Base-by-base conservation (phyloP, 2,329 filamentous ascomycete species). In the Diaporthe batatas region DNA sequence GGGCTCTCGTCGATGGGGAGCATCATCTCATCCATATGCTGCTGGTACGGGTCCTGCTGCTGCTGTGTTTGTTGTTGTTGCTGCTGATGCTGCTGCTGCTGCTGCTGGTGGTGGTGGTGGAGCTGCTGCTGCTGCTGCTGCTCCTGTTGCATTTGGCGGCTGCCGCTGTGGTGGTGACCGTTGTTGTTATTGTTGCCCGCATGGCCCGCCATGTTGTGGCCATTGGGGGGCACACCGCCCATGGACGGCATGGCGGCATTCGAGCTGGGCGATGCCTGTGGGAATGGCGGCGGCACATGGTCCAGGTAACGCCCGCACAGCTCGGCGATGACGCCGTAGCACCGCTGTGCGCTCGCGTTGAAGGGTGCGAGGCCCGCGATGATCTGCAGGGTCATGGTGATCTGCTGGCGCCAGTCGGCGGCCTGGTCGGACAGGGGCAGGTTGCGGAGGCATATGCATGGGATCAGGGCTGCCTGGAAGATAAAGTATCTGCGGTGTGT, bases 381-480 rank as follows among this genome's bases (percentile, higher is more conserved):
- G 2, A 82, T 81, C 1, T 78, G 76, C 6, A 86, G 76, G 0
- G 83, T 82, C 3, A 77, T 79, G 3, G 75, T 76, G 51, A 86
- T 82, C 72, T 87, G 85, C 2, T 77, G 75, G 11, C 82, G 80
- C 85, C 84, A 87, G 70, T 81, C 80, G 1, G 77, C 53, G 10
- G 83, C 83, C 12, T 80, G 75, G 2, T 78, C 71, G 1, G 83
- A 81, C 8, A 76, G 75, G 0, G 85, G 83, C 6, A 83, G 78
- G 69, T 85, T 86, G 7, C 85, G 83, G 2, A 87, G 79, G 71
- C 84, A 86, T 14, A 86, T 83, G 58, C 82, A 84, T 1, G 85
- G 86, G 12, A 87, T 86, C 21, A 87, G 77, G 2, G 83, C 83
- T 0, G 85, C 85, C 71, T 87, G 86, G 70, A 87, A 87, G 6